Conservation (phyloP, 305 asterid species). For the Solanum hybrid region DNA sequence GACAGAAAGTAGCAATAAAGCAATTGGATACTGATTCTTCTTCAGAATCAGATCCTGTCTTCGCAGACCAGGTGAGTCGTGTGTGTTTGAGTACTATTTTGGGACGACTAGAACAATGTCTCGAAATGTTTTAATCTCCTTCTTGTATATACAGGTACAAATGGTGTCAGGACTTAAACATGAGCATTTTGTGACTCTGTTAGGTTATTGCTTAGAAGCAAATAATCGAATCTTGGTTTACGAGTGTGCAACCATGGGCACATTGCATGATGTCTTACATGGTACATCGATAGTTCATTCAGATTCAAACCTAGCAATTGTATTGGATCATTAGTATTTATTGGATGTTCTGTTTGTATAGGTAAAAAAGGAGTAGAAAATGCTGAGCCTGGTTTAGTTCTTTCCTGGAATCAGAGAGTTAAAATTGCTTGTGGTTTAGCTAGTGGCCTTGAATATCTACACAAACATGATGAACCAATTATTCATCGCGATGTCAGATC, state of each 20-base stretch:
- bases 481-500: constrained; percentile 67
- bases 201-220: constrained; percentile 65
- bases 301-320: not conserved
- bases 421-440: constrained; percentile 19
- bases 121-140: not conserved
- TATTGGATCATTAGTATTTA: not conserved
- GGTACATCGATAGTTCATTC: constrained; percentile 23
- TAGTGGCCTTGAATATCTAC: constrained; percentile 61
- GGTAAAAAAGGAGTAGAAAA: constrained; percentile 36
- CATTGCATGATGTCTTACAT: constrained; percentile 42
- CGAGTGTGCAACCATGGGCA: not conserved
- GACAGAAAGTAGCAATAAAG: constrained; percentile 50
- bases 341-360: constrained; percentile 3
- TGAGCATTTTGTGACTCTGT: constrained; percentile 50
- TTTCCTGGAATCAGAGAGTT: constrained; percentile 40
- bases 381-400: constrained; percentile 50
- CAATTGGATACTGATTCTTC: constrained; percentile 49
- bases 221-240: constrained; percentile 35
- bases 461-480: constrained; percentile 43
- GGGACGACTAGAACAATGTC: not conserved
- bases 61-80: constrained; percentile 40
- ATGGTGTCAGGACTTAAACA: constrained; percentile 56
- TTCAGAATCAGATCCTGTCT: constrained; percentile 50
- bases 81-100: not conserved
- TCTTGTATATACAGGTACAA: constrained; percentile 33